A percentile compares a stretch with the other conserved stretches of the same genome.
phyloP scores from a whole-genome alignment of 805 yeast genomes.

The Candida pini region DNA sequence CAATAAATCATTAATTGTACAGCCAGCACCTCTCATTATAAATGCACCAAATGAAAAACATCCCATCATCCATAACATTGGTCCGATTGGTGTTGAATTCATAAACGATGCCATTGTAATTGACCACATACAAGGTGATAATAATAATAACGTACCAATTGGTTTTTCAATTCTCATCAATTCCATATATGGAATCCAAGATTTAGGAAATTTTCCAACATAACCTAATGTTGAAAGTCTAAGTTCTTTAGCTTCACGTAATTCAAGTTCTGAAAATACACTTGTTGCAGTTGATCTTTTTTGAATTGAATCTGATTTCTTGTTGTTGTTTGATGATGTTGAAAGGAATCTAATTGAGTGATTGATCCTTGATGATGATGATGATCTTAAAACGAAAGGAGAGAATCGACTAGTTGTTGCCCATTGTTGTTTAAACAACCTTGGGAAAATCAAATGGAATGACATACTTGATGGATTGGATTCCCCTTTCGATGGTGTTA shows the following conservation, averaged over 20 bases:
- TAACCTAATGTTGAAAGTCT: conserved; percentile 43
- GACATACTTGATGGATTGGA: no score
- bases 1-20: conserved; percentile 86
- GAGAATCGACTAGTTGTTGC: no score
- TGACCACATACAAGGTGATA: conserved; percentile 89
- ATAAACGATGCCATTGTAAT: conserved; percentile 82
- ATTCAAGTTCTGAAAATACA: conserved; percentile 34
- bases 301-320: not conserved
- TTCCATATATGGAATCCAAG: conserved; percentile 85
- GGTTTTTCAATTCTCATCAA: conserved; percentile 91
- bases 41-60: conserved; percentile 81
- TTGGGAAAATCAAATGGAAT: no score
- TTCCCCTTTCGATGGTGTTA: no score
- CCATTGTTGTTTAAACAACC: no score
- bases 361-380: no score
- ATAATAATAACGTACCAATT: conserved; percentile 84
- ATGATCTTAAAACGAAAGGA: no score
- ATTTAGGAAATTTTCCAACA: conserved; percentile 59
- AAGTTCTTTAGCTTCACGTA: conserved; percentile 45
- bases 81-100: conserved; percentile 60
- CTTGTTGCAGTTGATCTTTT: conserved; percentile 1
- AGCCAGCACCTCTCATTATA: conserved; percentile 96
- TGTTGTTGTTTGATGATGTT: not conserved
- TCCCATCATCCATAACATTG: conserved; percentile 55
- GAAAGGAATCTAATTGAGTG: no score